These are phyloP conservation scores for Kalanchoe fedtschenkoi DNA, from an alignment of 164 flowering plant genomes.

Conservation along the genomic window DNA sequence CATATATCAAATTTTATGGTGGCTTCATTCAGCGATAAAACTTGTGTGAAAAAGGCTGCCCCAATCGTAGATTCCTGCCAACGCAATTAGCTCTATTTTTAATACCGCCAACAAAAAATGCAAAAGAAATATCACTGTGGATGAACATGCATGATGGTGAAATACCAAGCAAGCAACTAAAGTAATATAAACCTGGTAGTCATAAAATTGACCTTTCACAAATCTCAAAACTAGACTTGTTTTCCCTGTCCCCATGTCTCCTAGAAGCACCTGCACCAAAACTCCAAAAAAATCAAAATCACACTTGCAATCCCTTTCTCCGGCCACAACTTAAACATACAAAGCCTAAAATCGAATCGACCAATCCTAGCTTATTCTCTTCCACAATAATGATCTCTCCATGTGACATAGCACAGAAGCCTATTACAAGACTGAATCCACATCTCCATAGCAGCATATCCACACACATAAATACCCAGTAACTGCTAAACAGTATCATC, in stretches of 20 bases:
- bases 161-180: not conserved
- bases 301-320: not conserved
- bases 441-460: too few species aligned
- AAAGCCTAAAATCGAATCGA: too few species aligned
- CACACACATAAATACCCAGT: too few species aligned
- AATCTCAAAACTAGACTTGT: constrained; percentile 86
- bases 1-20: constrained; percentile 82
- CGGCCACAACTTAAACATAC: too few species aligned
- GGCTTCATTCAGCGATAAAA: constrained; percentile 53
- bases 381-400: too few species aligned
- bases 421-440: too few species aligned
- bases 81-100: constrained; percentile 4
- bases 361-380: too few species aligned
- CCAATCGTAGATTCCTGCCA: constrained; percentile 87
- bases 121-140: not conserved
- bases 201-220: constrained; percentile 78
- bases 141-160: not conserved
- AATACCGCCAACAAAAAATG: not conserved
- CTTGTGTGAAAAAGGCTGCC: constrained; percentile 84
- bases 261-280: constrained; percentile 61
- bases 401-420: too few species aligned
- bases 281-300: not conserved
- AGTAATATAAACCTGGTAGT: constrained; percentile 51
- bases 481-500: too few species aligned
- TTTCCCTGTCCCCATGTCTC: constrained; percentile 88